Evolutionary conservation across 129 eudicot species (phyloP).

Genomic region (Saussurea involucrata): DNA sequence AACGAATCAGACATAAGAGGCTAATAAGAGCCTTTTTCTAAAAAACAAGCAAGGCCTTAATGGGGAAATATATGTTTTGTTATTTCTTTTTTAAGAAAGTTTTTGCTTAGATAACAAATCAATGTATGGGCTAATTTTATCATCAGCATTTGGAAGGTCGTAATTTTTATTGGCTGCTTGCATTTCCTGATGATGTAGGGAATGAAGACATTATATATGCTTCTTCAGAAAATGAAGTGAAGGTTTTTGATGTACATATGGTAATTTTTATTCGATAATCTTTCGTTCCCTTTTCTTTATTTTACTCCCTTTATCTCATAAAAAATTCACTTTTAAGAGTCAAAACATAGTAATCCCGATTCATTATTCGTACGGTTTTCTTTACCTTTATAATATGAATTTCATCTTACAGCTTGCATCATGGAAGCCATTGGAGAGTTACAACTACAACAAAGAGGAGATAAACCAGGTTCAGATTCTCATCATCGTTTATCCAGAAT

Average conservation of each 20-base stretch:
- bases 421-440: constrained; percentile 69
- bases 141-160: background rate
- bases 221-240: constrained; percentile 75
- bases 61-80: background rate
- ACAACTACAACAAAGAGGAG: constrained; percentile 85
- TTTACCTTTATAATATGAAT: background rate
- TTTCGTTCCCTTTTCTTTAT: background rate
- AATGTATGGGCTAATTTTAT: background rate
- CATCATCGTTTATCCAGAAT: background rate
- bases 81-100: background rate
- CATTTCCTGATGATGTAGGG: constrained; percentile 41
- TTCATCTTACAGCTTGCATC: constrained; percentile 49
- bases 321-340: background rate
- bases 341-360: background rate
- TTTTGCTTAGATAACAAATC: background rate
- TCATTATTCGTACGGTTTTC: background rate
- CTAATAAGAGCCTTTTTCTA: too few relatives aligned
- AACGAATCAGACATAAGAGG: too few relatives aligned
- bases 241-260: constrained; percentile 75
- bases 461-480: constrained; percentile 70
- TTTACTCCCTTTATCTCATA: background rate
- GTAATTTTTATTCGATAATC: constrained; percentile 29
- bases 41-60: too few relatives aligned
- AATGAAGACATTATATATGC: constrained; percentile 73
- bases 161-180: background rate